phyloP scores from a whole-genome alignment of 2,329 filamentous ascomycete genomes.

The Beauveria australis region DNA sequence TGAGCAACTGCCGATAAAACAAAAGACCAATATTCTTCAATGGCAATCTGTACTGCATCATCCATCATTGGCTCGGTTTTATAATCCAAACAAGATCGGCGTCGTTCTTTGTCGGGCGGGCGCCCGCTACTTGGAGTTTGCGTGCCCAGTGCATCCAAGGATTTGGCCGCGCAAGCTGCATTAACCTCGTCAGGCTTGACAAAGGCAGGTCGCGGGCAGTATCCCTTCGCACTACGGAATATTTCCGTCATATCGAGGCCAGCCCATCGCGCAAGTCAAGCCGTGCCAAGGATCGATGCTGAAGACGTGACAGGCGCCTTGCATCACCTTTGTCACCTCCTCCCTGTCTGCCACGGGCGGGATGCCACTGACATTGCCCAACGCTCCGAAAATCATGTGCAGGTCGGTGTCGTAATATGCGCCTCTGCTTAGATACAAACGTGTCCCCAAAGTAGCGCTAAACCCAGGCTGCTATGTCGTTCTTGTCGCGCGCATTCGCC shows the following conservation, averaged over 20 bases:
- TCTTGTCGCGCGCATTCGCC: constrained; percentile 24
- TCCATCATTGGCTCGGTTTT: no score
- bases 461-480: constrained; percentile 32
- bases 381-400: constrained; percentile 38
- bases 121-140: not conserved
- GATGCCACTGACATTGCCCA: constrained; percentile 30
- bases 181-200: constrained; percentile 20
- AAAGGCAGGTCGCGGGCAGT: constrained; percentile 17
- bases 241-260: constrained; percentile 25
- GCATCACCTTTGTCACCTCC: constrained; percentile 27
- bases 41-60: not conserved
- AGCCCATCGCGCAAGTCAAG: constrained; percentile 24
- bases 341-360: constrained; percentile 22
- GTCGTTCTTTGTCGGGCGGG: no score
- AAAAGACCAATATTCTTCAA: not conserved
- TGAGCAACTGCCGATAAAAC: no score
- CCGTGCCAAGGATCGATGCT: constrained; percentile 28
- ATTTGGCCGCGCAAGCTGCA: constrained; percentile 18
- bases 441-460: constrained; percentile 39
- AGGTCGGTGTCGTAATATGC: constrained; percentile 42
- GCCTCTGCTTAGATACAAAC: constrained; percentile 35
- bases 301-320: constrained; percentile 33
- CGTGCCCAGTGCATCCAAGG: constrained; percentile 17
- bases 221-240: constrained; percentile 15
- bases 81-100: no score